Base-by-base conservation (phyloP, 495 filamentous ascomycete genomes). In the Sporormia fimetaria region DNA sequence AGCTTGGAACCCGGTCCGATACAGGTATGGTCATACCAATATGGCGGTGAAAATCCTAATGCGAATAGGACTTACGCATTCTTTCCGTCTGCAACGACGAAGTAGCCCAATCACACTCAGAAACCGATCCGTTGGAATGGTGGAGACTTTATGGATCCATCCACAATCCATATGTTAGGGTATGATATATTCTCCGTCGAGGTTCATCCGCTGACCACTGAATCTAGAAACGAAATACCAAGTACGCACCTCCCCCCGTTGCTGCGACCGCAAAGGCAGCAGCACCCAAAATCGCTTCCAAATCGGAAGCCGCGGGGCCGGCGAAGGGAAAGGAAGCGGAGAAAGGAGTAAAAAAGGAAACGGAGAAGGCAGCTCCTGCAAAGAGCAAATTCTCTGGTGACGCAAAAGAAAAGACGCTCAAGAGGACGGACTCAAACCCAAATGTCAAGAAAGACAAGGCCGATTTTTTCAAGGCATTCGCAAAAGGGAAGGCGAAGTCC, bases 381-480 rank as follows among this genome's bases (percentile, higher is more conserved):
- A 38, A 38, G 37, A 61, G 55, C 26, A 42, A 52, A 27, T 54
- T 48, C 21, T 54, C 52, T 18, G 48, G 49, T 18, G 59, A 59
- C 30, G 37, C 46, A 11, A 54, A 52, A 49, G 56, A 51, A 11
- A 50, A 51, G 24, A 34, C 51, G 14, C 35, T 51, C 18, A 50
- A 56, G 37, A 56, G 25, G 40, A 33, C 47, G 15, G 37, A 47
- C 40, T 50, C 35, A 57, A 58, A 57, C 45, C 63, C 67, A 11
- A 50, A 70, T 1, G 40, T 71, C 9, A 83, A 84, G 57, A 70
- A 70, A 12, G 74, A 78, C 52, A 63, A 68, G 52, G 70, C 73
- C 11, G 75, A 73, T 41, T 73, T 94, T 18, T 86, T 90, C 60
- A 81, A 79, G 51, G 81, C 86, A 1, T 93, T 93, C 57, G 81